phyloP scores from a whole-genome alignment of 1,284 basidiomycete genomes.

The Heterobasidion parviporum region DNA sequence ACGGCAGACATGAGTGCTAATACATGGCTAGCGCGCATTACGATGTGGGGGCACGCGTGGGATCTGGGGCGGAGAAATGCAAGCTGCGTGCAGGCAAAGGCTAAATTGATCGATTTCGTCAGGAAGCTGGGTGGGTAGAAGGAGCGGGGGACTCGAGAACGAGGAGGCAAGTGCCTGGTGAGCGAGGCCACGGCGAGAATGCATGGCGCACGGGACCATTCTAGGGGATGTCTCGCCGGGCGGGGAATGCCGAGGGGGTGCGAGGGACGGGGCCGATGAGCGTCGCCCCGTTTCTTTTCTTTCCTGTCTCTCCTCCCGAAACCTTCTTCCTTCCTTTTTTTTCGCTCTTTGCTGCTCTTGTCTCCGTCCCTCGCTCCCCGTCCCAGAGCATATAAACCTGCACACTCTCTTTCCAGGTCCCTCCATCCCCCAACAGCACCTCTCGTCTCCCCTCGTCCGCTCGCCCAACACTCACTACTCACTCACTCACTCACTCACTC shows the following conservation, averaged over 20 bases:
- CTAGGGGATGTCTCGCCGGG: not conserved
- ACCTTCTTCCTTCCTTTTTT: not conserved
- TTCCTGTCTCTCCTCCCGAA: not conserved
- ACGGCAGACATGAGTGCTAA: no score
- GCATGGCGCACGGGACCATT: not conserved
- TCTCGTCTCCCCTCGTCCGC: not conserved
- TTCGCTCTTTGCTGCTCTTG: not conserved
- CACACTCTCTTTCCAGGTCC: not conserved
- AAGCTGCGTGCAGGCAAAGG: no score
- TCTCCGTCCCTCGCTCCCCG: not conserved
- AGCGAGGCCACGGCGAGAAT: not conserved
- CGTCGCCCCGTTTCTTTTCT: not conserved
- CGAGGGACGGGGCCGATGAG: not conserved
- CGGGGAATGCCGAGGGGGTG: not conserved
- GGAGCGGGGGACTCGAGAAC: no score
- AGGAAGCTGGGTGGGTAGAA: no score
- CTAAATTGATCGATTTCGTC: no score
- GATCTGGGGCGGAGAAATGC: no score
- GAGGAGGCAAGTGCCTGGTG: not conserved
- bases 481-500: not conserved
- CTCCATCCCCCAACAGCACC: not conserved
- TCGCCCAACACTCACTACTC: slow-evolving; percentile 3
- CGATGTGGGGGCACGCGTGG: no score
- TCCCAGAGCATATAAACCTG: not conserved
- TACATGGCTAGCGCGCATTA: no score